Conservation (phyloP, 257 asterid genomes). For the Scutellaria minor region DNA sequence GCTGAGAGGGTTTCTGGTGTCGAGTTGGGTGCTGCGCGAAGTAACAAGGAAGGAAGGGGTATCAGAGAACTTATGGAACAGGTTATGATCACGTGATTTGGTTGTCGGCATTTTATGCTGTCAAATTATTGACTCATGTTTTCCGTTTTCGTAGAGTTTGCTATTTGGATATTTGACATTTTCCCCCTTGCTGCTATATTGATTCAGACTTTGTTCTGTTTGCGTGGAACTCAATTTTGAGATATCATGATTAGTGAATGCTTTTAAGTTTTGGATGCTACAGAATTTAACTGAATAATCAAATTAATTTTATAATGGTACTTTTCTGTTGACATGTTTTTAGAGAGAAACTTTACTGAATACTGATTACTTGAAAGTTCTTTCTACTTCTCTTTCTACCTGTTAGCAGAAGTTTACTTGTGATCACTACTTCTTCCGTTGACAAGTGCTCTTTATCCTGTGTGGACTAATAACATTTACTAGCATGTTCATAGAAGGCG, state of each 20-base stretch:
- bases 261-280: slow-evolving; percentile 2
- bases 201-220: slow-evolving; percentile 16
- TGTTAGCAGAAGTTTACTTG: slow-evolving; percentile 6
- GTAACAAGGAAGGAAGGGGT: slow-evolving; percentile 88
- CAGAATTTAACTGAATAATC: not conserved
- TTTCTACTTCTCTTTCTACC: not conserved
- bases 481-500: not conserved
- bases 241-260: not conserved
- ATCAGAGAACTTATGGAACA: slow-evolving; percentile 94
- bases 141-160: slow-evolving; percentile 13
- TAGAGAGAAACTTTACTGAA: not conserved
- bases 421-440: not conserved
- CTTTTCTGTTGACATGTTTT: not conserved
- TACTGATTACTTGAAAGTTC: not conserved
- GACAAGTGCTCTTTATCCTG: not conserved
- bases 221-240: slow-evolving; percentile 24
- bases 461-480: not conserved
- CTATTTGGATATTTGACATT: not conserved
- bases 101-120: slow-evolving; percentile 2
- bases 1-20: slow-evolving; percentile 99
- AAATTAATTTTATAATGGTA: not conserved
- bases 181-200: not conserved
- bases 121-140: not conserved
- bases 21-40: slow-evolving; percentile 92
- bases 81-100: slow-evolving; percentile 47